A percentile compares a stretch with the other conserved stretches of the same genome.
Evolutionary conservation across 78 protist genomes (phyloP).

Genomic region (Dictyostelium purpureum): DNA sequence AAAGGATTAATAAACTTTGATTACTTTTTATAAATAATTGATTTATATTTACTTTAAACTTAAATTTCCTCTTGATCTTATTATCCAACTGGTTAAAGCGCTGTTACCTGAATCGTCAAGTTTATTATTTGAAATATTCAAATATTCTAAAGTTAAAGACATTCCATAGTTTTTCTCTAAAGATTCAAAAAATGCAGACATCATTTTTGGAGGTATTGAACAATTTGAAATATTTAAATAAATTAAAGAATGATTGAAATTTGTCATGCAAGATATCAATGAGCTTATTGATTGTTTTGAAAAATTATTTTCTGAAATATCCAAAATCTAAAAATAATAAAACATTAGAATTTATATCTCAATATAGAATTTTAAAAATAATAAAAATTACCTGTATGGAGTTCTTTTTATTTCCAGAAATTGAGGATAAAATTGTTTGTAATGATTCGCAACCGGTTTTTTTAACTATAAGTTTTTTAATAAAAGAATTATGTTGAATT

Average conservation of each 20-base stretch:
- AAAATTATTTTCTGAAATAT: slow-evolving; percentile 30
- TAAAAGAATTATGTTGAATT: slow-evolving; percentile 11
- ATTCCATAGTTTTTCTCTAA: slow-evolving; percentile 69
- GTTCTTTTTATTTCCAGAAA: slow-evolving; percentile 49
- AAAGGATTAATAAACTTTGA: neutral
- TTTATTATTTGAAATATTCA: slow-evolving; percentile 54
- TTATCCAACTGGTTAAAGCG: slow-evolving; percentile 48
- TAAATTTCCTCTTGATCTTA: slow-evolving; percentile 15
- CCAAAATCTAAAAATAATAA: slow-evolving; percentile 8
- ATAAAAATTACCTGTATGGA: slow-evolving; percentile 31
- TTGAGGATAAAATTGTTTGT: slow-evolving; percentile 21
- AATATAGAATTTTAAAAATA: neutral
- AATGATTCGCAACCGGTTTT: slow-evolving; percentile 32
- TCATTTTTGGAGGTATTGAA: slow-evolving; percentile 24
- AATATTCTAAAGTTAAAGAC: slow-evolving; percentile 68
- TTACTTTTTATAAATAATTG: neutral
- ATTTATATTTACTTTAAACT: neutral
- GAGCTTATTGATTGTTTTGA: slow-evolving; percentile 43
- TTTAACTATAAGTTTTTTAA: slow-evolving; percentile 28
- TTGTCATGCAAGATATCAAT: slow-evolving; percentile 12
- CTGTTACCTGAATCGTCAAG: slow-evolving; percentile 33
- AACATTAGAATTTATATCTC: neutral
- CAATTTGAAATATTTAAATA: slow-evolving; percentile 52
- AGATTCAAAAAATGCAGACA: slow-evolving; percentile 38
- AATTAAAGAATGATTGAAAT: slow-evolving; percentile 28